phyloP scores from a whole-genome alignment of 306 rosid genomes.

The Dryas drummondii region DNA sequence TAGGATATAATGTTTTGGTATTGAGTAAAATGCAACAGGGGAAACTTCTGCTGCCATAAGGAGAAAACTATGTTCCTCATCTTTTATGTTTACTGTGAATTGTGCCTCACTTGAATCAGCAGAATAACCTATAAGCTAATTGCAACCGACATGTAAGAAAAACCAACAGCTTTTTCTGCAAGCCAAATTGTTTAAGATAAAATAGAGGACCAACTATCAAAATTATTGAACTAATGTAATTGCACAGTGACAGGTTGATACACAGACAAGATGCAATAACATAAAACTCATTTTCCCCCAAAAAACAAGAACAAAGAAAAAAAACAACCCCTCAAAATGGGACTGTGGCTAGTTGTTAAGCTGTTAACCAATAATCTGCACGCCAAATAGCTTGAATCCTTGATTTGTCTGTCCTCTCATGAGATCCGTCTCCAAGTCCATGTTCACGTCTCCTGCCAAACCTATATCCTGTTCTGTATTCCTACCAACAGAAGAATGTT shows the following conservation, averaged over 20 bases:
- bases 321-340: not conserved
- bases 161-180: not conserved
- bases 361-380: conserved; percentile 14
- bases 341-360: not conserved
- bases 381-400: conserved; percentile 20
- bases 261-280: not conserved
- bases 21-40: too few relatives aligned
- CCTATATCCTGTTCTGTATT: not conserved
- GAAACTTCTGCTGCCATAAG: not conserved
- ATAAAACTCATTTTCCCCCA: not conserved
- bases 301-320: not conserved
- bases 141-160: not conserved
- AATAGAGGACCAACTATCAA: not conserved
- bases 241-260: not conserved
- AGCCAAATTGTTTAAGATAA: not conserved
- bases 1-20: too few relatives aligned
- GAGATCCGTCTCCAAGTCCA: not conserved
- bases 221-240: not conserved
- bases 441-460: not conserved
- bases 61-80: not conserved
- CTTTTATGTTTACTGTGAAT: not conserved
- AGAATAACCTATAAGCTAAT: not conserved
- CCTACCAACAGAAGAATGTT: not conserved
- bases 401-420: too few relatives aligned
- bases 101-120: not conserved